A percentile compares a stretch with the other conserved stretches of the same genome.
phyloP scores from a whole-genome alignment of 2,329 filamentous ascomycete species.

The Monosporascus sp. region DNA sequence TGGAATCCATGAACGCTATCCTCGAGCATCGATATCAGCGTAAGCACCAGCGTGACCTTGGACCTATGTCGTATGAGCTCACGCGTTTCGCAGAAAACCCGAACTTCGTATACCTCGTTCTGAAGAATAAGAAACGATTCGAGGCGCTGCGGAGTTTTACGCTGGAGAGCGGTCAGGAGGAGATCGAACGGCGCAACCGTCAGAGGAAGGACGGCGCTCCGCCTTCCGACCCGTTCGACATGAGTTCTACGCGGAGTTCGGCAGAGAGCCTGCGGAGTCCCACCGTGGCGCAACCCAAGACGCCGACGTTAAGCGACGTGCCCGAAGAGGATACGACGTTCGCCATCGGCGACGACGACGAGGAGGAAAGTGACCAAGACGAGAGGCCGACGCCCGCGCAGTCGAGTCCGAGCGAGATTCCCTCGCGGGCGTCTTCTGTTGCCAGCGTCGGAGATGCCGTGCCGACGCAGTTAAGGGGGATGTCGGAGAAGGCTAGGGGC shows the following conservation, averaged over 20 bases:
- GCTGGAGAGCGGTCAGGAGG: constrained; percentile 83
- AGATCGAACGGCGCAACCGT: constrained; percentile 76
- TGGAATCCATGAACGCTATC: constrained; percentile 86
- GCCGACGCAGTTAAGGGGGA: constrained; percentile 76
- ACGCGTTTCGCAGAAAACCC: constrained; percentile 60
- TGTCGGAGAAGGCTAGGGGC: constrained; percentile 95
- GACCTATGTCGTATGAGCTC: constrained; percentile 7
- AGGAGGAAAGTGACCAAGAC: constrained; percentile 53
- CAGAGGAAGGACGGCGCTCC: constrained; percentile 59
- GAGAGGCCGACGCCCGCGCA: constrained; percentile 52
- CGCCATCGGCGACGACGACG: constrained; percentile 84
- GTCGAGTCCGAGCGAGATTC: constrained; percentile 58
- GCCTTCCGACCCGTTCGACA: constrained; percentile 44
- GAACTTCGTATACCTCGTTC: constrained; percentile 71
- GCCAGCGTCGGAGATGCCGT: constrained; percentile 69
- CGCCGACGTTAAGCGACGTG: constrained; percentile 58
- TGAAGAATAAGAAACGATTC: constrained; percentile 77
- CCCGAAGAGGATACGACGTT: constrained; percentile 78
- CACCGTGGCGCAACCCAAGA: constrained; percentile 45
- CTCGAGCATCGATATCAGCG: constrained; percentile 82
- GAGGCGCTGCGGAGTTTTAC: constrained; percentile 84
- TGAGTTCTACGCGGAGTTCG: constrained; percentile 52
- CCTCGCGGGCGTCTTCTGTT: constrained; percentile 63
- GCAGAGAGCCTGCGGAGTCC: constrained; percentile 65
- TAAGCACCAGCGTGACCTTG: constrained; percentile 35